phyloP scores from a whole-genome alignment of 257 asterid genomes.

The Gentiana straminea region DNA sequence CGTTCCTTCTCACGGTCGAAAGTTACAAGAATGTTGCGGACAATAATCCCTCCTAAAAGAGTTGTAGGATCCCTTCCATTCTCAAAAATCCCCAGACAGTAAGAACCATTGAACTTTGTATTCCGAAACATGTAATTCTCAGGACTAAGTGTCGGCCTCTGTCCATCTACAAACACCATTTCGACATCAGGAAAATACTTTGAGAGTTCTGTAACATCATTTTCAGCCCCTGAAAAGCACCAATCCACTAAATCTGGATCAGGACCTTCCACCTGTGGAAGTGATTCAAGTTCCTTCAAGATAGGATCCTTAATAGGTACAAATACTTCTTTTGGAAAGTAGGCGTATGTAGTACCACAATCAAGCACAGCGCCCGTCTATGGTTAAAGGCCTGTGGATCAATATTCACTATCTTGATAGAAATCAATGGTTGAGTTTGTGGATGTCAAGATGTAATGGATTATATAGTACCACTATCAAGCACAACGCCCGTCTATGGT shows the following conservation, averaged over 20 bases:
- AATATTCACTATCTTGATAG: slow-evolving; percentile 35
- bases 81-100: slow-evolving; percentile 95
- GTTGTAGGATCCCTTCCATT: slow-evolving; percentile 96
- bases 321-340: slow-evolving; percentile 86
- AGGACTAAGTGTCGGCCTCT: slow-evolving; percentile 75
- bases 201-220: slow-evolving; percentile 61
- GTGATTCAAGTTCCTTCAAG: slow-evolving; percentile 50
- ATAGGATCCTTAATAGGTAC: slow-evolving; percentile 63
- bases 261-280: slow-evolving; percentile 78
- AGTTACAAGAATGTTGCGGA: slow-evolving; percentile 89
- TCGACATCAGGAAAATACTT: slow-evolving; percentile 73
- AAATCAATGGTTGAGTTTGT: too few relatives aligned
- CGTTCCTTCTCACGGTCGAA: slow-evolving; percentile 90
- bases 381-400: slow-evolving; percentile 65
- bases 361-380: slow-evolving; percentile 87
- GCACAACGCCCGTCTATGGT: slow-evolving; percentile 85
- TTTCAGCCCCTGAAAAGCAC: slow-evolving; percentile 97
- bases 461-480: slow-evolving; percentile 97
- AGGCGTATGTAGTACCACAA: slow-evolving; percentile 98
- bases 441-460: too few relatives aligned
- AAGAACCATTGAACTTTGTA: slow-evolving; percentile 86
- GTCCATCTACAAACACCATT: slow-evolving; percentile 76
- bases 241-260: slow-evolving; percentile 81
- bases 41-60: slow-evolving; percentile 94
- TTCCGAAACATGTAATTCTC: slow-evolving; percentile 97